Conservation (phyloP, 1,284 basidiomycete genomes). For the Ganoderma meredithae region DNA sequence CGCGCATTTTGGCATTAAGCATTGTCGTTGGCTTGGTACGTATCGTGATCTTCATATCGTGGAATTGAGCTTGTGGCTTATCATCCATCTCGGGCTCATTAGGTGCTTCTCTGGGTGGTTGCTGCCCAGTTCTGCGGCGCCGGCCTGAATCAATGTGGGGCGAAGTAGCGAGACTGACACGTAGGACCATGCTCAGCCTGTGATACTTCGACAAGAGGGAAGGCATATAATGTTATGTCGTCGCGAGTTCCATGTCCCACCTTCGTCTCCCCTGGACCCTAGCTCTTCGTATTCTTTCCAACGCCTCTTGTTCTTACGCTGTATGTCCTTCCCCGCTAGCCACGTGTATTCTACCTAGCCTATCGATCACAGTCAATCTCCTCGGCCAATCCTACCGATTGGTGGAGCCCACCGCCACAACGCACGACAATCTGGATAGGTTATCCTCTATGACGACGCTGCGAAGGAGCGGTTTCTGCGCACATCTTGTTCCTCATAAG, state of each 20-base stretch:
- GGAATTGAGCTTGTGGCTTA: conserved; percentile 22
- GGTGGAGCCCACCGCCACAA: conserved; percentile 12
- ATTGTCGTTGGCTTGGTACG: conserved; percentile 80
- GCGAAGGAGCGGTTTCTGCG: not conserved
- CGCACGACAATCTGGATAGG: conserved; percentile 6
- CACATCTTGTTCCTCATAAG: not conserved
- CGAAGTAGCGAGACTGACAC: conserved; percentile 33
- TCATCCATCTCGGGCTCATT: conserved; percentile 23
- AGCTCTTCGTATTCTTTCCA: not conserved
- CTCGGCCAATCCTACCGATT: not conserved
- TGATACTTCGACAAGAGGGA: too few relatives aligned
- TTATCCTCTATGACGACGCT: not conserved
- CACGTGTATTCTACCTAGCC: conserved; percentile 27
- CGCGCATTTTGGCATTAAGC: conserved; percentile 76
- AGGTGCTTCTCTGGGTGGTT: conserved; percentile 83
- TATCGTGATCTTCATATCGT: conserved; percentile 15
- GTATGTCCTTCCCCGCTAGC: conserved; percentile 20
- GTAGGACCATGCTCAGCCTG: conserved; percentile 14
- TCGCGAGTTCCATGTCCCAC: not conserved
- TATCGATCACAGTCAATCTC: conserved; percentile 20
- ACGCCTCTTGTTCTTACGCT: conserved; percentile 1
- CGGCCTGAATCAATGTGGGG: conserved; percentile 69
- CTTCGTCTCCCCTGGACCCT: not conserved
- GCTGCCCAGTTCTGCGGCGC: conserved; percentile 89
- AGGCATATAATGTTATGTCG: too few relatives aligned